phyloP scores from a whole-genome alignment of 805 yeast species.

The Maudiozyma serrabonitensis region DNA sequence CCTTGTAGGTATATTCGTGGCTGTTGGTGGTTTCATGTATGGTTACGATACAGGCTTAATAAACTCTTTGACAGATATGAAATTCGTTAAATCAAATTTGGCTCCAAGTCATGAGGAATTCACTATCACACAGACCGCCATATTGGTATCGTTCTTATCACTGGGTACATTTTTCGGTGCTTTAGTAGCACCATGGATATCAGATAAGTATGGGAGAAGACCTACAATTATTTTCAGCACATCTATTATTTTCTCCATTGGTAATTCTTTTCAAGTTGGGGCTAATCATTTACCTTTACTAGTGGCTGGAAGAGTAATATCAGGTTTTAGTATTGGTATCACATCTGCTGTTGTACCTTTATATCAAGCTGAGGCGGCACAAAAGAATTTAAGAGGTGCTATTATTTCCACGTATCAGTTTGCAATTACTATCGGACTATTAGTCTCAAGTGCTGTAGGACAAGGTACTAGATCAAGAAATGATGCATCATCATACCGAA shows the following conservation, averaged over 20 bases:
- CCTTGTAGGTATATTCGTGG: slow-evolving; percentile 70
- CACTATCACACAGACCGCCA: slow-evolving; percentile 53
- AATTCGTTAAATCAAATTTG: slow-evolving; percentile 47
- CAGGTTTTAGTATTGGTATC: slow-evolving; percentile 66
- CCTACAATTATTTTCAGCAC: slow-evolving; percentile 52
- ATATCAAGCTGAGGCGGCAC: slow-evolving; percentile 81
- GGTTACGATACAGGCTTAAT: slow-evolving; percentile 88
- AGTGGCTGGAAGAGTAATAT: slow-evolving; percentile 63
- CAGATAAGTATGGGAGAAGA: slow-evolving; percentile 69
- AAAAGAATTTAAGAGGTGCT: slow-evolving; percentile 72
- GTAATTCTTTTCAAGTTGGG: slow-evolving; percentile 61
- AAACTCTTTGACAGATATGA: slow-evolving; percentile 70
- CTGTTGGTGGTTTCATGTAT: slow-evolving; percentile 80
- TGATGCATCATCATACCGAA: slow-evolving; percentile 54
- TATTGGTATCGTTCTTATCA: slow-evolving; percentile 68
- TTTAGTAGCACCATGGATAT: slow-evolving; percentile 44
- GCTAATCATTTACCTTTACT: slow-evolving; percentile 43
- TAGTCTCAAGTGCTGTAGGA: slow-evolving; percentile 67
- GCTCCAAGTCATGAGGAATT: slow-evolving; percentile 41
- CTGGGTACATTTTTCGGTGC: slow-evolving; percentile 74
- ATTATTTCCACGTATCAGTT: slow-evolving; percentile 76
- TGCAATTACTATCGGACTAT: slow-evolving; percentile 82
- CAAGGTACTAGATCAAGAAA: slow-evolving; percentile 57
- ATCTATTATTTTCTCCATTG: slow-evolving; percentile 56
- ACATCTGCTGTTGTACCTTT: slow-evolving; percentile 74